Evolutionary conservation across 371 early-diverging fungal species (phyloP).

Genomic region (Blastocladiella emersonii): DNA sequence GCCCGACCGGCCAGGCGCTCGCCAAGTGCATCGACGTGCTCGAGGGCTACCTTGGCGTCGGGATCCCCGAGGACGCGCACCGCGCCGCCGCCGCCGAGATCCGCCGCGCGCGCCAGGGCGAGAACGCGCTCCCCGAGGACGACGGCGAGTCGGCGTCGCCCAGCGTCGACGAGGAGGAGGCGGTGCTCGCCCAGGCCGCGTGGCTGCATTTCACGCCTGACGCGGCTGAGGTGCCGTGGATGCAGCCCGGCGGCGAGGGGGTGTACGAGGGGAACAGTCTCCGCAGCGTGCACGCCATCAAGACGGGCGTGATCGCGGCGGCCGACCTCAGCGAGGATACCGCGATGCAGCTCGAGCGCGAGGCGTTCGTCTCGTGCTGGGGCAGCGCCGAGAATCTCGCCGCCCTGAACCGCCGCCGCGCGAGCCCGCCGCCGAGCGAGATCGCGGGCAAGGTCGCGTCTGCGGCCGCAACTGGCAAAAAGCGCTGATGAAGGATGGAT

Average conservation of each 20-base stretch:
- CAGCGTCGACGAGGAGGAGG: not conserved
- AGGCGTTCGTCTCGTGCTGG: not conserved
- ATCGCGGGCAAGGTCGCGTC: too few relatives aligned
- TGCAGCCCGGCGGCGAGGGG: not conserved
- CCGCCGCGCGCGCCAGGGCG: not conserved
- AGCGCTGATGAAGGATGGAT: too few relatives aligned
- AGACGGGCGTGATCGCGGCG: not conserved
- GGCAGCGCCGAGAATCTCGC: not conserved
- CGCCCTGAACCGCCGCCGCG: not conserved
- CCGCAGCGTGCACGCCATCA: not conserved
- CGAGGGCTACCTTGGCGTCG: not conserved
- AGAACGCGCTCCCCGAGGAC: not conserved
- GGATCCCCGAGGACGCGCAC: not conserved
- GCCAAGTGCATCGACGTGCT: not conserved
- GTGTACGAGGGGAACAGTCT: not conserved
- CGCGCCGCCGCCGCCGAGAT: too few relatives aligned
- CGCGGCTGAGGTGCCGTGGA: not conserved
- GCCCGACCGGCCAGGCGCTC: not conserved
- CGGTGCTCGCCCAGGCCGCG: not conserved
- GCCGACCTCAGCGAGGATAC: not conserved
- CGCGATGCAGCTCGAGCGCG: not conserved
- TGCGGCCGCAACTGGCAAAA: too few relatives aligned
- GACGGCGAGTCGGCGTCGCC: not conserved
- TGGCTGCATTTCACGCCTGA: not conserved
- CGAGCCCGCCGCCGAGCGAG: not conserved